These are phyloP conservation scores for Stenocarpella maydis DNA, from an alignment of 2,329 filamentous ascomycete genomes.

Conservation along the genomic window DNA sequence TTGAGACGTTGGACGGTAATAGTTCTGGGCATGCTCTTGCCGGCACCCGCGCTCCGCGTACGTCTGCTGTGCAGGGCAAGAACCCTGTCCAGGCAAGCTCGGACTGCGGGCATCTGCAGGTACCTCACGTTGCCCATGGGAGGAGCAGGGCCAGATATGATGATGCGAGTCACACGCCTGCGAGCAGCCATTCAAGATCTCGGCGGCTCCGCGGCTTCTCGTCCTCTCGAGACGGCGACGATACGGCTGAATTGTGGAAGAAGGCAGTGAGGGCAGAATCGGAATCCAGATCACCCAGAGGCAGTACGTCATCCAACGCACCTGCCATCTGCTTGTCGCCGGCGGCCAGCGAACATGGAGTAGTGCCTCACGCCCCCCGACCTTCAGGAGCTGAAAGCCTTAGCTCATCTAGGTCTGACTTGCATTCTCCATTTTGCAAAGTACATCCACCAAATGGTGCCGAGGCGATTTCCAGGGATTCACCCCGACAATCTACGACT, in stretches of 20 bases:
- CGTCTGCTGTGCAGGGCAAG: background rate
- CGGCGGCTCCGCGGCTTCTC: constrained; percentile 31
- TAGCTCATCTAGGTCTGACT: constrained; percentile 1
- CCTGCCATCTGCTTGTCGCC: background rate
- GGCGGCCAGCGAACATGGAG: background rate
- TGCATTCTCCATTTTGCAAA: constrained; percentile 26
- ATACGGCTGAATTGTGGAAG: constrained; percentile 35
- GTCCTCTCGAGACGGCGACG: constrained; percentile 32
- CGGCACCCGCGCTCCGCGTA: constrained; percentile 1
- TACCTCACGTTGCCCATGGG: background rate
- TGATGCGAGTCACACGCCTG: background rate
- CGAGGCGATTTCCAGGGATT: constrained; percentile 19
- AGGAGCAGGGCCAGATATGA: background rate
- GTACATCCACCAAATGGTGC: background rate
- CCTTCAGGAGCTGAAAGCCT: constrained; percentile 15
- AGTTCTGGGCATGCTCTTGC: background rate
- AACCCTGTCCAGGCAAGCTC: background rate
- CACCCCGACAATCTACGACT: constrained; percentile 21
- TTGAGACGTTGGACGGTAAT: constrained; percentile 36
- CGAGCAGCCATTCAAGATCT: background rate
- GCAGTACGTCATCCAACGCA: constrained; percentile 20
- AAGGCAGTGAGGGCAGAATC: constrained; percentile 36
- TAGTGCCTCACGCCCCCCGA: background rate
- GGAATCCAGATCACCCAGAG: constrained; percentile 26
- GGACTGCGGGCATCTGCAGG: constrained; percentile 17